A percentile compares a stretch with the other conserved stretches of the same genome.
phyloP scores from a whole-genome alignment of 352 stramenopile species.

The Phytophthora hibernalis region DNA sequence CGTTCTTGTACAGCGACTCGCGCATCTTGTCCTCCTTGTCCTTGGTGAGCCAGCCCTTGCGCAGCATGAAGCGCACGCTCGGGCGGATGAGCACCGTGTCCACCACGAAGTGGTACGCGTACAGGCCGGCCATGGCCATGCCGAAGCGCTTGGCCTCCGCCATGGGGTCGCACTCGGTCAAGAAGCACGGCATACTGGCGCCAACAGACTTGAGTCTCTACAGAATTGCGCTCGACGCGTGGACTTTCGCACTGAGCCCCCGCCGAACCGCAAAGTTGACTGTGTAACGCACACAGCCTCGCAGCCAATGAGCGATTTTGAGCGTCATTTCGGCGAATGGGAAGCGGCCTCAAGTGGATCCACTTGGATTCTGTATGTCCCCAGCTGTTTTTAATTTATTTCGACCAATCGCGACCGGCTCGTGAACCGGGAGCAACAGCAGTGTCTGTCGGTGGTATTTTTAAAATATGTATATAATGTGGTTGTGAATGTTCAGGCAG shows the following conservation, averaged over 20 bases:
- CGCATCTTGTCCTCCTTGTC: slow-evolving; percentile 86
- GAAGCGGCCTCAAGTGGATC: neutral
- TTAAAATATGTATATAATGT: neutral
- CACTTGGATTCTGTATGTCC: slow-evolving; percentile 14
- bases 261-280: neutral
- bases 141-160: slow-evolving; percentile 71
- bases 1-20: slow-evolving; percentile 87
- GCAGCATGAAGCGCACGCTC: slow-evolving; percentile 50
- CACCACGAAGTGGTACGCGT: slow-evolving; percentile 78
- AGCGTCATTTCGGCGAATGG: slow-evolving; percentile 13
- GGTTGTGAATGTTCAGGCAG: neutral
- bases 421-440: neutral
- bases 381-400: slow-evolving; percentile 16
- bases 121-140: slow-evolving; percentile 55
- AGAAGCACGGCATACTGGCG: slow-evolving; percentile 73
- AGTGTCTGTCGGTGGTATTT: neutral
- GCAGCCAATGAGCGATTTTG: slow-evolving; percentile 12
- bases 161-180: slow-evolving; percentile 64
- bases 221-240: slow-evolving; percentile 31
- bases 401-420: neutral
- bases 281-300: slow-evolving; percentile 9
- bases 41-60: slow-evolving; percentile 46
- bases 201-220: slow-evolving; percentile 2
- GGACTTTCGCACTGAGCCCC: slow-evolving; percentile 42
- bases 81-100: slow-evolving; percentile 72